phyloP scores from a whole-genome alignment of 73 alveolate species.

The Blepharisma japonicum region DNA sequence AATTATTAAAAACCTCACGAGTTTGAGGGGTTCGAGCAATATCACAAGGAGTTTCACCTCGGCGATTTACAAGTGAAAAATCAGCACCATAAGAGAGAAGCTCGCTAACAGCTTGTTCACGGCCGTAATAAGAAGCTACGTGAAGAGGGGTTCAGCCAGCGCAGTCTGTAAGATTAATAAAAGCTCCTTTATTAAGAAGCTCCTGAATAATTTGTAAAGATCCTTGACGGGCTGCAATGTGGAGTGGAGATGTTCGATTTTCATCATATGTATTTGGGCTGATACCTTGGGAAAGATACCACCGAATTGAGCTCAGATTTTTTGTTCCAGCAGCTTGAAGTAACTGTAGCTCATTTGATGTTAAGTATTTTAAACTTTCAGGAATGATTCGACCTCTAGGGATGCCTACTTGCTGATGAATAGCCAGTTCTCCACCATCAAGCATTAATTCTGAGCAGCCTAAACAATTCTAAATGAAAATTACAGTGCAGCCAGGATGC shows the following conservation, averaged over 20 bases:
- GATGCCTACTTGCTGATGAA: slow-evolving; percentile 16
- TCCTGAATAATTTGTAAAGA: slow-evolving; percentile 24
- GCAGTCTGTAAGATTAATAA: slow-evolving; percentile 28
- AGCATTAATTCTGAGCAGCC: slow-evolving; percentile 2
- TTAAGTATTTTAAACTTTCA: slow-evolving; percentile 13
- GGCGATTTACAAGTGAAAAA: slow-evolving; percentile 3
- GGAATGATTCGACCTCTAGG: slow-evolving; percentile 32
- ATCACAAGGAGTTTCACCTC: slow-evolving; percentile 35
- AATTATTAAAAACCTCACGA: slow-evolving; percentile 5
- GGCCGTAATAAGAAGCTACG: slow-evolving; percentile 28
- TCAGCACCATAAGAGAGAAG: slow-evolving; percentile 27
- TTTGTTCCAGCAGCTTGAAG: slow-evolving; percentile 9
- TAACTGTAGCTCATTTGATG: not conserved
- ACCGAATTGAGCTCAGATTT: slow-evolving; percentile 21
- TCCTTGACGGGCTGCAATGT: slow-evolving; percentile 32
- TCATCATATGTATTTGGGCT: slow-evolving; percentile 34
- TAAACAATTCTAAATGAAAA: slow-evolving; percentile 2
- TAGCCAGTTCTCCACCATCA: slow-evolving; percentile 27
- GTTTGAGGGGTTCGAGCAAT: slow-evolving; percentile 20
- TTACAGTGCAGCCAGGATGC: slow-evolving; percentile 17
- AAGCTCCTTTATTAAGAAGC: slow-evolving; percentile 14
- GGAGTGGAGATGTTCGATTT: slow-evolving; percentile 26
- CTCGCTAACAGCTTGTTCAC: slow-evolving; percentile 1
- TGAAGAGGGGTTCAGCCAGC: slow-evolving; percentile 34
- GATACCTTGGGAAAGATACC: slow-evolving; percentile 29